Conservation (phyloP, 805 yeast species). For the Zygotorulaspora chibaensis region DNA sequence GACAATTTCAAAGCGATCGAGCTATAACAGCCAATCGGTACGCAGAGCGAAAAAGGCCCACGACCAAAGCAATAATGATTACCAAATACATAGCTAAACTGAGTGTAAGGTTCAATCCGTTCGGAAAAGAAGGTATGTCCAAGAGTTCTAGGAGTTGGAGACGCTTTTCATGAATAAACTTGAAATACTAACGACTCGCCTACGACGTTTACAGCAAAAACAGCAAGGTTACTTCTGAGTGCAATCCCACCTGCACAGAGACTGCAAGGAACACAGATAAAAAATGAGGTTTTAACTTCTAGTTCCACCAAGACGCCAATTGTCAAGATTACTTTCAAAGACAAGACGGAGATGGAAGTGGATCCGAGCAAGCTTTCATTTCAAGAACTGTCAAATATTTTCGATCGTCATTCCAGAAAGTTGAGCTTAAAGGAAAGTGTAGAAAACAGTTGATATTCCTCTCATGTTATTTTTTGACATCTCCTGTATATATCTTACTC, state of each 20-base stretch:
- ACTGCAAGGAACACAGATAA: slow-evolving; percentile 51
- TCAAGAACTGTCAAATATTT: slow-evolving; percentile 57
- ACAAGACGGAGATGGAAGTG: slow-evolving; percentile 62
- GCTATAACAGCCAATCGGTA: background rate
- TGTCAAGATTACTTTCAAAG: slow-evolving; percentile 76
- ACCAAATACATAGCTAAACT: slow-evolving; percentile 84
- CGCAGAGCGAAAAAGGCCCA: background rate
- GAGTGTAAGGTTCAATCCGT: slow-evolving; percentile 73
- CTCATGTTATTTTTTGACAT: background rate
- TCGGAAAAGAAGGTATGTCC: slow-evolving; percentile 54
- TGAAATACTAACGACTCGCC: background rate
- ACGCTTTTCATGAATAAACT: background rate
- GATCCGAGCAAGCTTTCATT: slow-evolving; percentile 59
- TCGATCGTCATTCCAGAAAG: slow-evolving; percentile 81
- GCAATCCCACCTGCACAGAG: slow-evolving; percentile 75
- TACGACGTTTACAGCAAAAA: slow-evolving; percentile 46
- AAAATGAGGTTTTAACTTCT: slow-evolving; percentile 54
- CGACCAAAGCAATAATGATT: slow-evolving; percentile 54
- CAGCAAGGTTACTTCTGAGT: slow-evolving; percentile 74
- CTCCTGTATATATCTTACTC: background rate
- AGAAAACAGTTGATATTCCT: slow-evolving; percentile 30
- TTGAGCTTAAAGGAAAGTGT: slow-evolving; percentile 72
- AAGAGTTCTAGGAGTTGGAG: background rate
- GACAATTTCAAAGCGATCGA: background rate
- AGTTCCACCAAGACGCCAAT: slow-evolving; percentile 47